phyloP scores from a whole-genome alignment of 768 basidiomycete species.

The Pleurotus cornucopiae region DNA sequence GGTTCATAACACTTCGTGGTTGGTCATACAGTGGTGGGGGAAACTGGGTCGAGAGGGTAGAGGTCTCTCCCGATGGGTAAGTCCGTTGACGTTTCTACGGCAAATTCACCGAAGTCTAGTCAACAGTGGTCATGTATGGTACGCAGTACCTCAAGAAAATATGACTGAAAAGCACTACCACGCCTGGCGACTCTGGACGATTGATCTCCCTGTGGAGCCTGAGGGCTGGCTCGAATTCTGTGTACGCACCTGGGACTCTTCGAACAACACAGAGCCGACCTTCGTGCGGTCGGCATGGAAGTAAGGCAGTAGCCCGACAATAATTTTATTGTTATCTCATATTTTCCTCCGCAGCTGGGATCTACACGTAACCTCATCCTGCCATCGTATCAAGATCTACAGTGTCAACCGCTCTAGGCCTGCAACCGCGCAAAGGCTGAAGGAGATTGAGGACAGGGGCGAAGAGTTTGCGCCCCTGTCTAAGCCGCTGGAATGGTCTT shows the following conservation, averaged over 20 bases:
- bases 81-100: slow-evolving; percentile 5
- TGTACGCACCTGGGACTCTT: slow-evolving; percentile 54
- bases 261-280: slow-evolving; percentile 54
- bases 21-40: slow-evolving; percentile 45
- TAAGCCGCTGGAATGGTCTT: slow-evolving; percentile 30
- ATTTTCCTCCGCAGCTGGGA: slow-evolving; percentile 35
- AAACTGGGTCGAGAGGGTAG: slow-evolving; percentile 55
- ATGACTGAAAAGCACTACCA: slow-evolving; percentile 55
- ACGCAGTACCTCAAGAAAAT: slow-evolving; percentile 38
- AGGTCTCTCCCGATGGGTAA: slow-evolving; percentile 46
- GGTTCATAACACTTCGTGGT: slow-evolving; percentile 37
- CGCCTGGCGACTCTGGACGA: slow-evolving; percentile 51
- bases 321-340: background rate
- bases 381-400: slow-evolving; percentile 51
- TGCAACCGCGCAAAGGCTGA: slow-evolving; percentile 38
- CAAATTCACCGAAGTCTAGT: background rate
- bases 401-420: slow-evolving; percentile 42
- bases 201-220: slow-evolving; percentile 46
- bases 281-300: slow-evolving; percentile 54
- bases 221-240: slow-evolving; percentile 57
- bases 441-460: slow-evolving; percentile 32
- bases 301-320: slow-evolving; percentile 18
- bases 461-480: slow-evolving; percentile 37
- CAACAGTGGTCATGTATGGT: slow-evolving; percentile 45
- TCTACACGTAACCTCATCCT: slow-evolving; percentile 49